Base-by-base conservation (phyloP, 31 red algal species). In the Asparagopsis taxiformis region DNA sequence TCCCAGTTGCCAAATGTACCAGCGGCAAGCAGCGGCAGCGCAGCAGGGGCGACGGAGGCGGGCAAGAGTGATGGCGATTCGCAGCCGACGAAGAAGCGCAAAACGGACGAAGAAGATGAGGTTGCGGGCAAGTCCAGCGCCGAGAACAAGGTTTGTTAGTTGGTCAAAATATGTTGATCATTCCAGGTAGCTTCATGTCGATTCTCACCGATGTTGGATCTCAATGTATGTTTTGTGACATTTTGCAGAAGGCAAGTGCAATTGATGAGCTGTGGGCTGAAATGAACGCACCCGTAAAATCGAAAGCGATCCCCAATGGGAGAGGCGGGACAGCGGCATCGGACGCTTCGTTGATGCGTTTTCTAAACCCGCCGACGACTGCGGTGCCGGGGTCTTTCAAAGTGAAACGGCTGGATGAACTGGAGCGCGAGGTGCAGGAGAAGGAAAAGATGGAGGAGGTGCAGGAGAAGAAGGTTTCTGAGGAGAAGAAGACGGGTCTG, bases 251-350 rank as follows among this genome's bases (percentile, higher is more conserved):
- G 55, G 3, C 28, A 52, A 55, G 44, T 50, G 55, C 49, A 6
- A 74, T 74, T 60, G 70, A 74, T 35, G 70, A 74, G 13, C 57
- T 74, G 7, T 74, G 70, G 70, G 70, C 70, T 28, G 70, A 74
- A 35, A 74, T 74, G 70, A 74, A 74, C 35, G 31, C 26, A 1
- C 28, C 3, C 10, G 8, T 54, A 23, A 6, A 35, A 34, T 22
- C 54, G 2, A 44, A 55, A 5, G 32, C 51, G 28, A 2, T 31
- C 3, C 4, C 29, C 11, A 11, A 1, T 0, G 31, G 23, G n/a
- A 19, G 21, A 23, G 16, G 31, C 6, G 31, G 19, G 24, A 34
- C 16, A 22, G 54, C 23, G 6, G 54, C 7, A 31, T 17, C 34
- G 13, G 6, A 60, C 1, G 36, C 32, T 22, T 36, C 31, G 31